Conservation (phyloP, 139 green algal species). For the Chlorella vulgaris region DNA sequence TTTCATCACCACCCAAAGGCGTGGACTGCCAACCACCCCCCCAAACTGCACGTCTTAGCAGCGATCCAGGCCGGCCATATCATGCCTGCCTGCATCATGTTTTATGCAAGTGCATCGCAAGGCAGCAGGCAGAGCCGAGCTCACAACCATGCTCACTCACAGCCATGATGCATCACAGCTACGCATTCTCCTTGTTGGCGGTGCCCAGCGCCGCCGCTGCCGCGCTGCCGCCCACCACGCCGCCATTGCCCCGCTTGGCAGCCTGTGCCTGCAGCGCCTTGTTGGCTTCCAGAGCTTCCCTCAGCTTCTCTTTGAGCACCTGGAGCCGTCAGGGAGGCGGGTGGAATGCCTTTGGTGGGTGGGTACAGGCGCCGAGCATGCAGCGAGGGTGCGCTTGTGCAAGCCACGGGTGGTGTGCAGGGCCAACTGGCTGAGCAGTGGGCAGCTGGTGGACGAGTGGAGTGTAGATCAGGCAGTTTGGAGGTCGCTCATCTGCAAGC, state of each 20-base stretch:
- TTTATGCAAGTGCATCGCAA: neutral
- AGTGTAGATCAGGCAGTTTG: no score
- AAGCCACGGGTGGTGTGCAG: no score
- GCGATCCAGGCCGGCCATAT: no score
- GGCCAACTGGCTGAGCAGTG: no score
- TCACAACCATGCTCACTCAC: neutral
- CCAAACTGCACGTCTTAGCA: no score
- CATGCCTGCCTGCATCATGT: no score
- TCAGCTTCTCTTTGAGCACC: constrained; percentile 39
- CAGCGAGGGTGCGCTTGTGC: no score
- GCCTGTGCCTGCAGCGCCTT: constrained; percentile 18
- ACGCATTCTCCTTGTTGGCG: constrained; percentile 23
- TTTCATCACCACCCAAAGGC: no score
- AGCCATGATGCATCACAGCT: neutral
- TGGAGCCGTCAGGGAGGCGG: neutral
- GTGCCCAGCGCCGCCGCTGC: neutral
- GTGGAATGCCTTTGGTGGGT: neutral
- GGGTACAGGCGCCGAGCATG: neutral
- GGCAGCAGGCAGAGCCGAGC: no score
- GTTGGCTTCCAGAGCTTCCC: constrained; percentile 23
- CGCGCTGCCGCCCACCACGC: neutral
- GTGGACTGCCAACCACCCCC: no score
- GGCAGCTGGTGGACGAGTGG: no score
- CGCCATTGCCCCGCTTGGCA: neutral
- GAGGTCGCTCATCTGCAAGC: no score